These are phyloP conservation scores for Cytospora mali DNA, from an alignment of 2,329 filamentous ascomycete genomes.

Conservation along the genomic window DNA sequence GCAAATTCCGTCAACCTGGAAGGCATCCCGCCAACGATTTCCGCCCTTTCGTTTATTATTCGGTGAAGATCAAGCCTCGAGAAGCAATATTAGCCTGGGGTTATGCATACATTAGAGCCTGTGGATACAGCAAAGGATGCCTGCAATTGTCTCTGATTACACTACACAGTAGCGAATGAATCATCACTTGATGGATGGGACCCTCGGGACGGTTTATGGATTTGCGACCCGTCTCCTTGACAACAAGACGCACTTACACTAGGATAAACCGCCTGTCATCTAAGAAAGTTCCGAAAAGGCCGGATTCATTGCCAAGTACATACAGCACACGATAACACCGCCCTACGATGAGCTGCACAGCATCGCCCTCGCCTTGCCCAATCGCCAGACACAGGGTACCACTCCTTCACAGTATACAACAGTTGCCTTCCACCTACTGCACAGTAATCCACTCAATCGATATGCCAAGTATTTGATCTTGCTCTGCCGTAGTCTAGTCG, in stretches of 20 bases:
- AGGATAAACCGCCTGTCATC: background rate
- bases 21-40: constrained; percentile 4
- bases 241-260: too few relatives aligned
- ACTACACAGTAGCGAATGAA: background rate
- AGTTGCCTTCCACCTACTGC: background rate
- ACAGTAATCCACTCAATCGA: background rate
- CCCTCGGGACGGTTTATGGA: background rate
- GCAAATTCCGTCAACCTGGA: constrained; percentile 23
- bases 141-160: background rate
- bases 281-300: constrained; percentile 5
- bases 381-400: background rate
- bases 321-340: background rate
- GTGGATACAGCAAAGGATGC: background rate
- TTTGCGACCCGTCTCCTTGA: background rate
- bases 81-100: background rate
- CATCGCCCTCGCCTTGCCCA: background rate
- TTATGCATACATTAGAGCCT: background rate
- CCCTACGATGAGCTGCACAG: background rate
- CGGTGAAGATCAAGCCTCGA: constrained; percentile 11
- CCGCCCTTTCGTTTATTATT: background rate
- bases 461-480: background rate
- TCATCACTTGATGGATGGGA: background rate
- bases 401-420: background rate
- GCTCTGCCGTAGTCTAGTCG: background rate
- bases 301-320: constrained; percentile 5